These are phyloP conservation scores for Camillea tinctor DNA, from an alignment of 2,329 filamentous ascomycete genomes.

Conservation along the genomic window DNA sequence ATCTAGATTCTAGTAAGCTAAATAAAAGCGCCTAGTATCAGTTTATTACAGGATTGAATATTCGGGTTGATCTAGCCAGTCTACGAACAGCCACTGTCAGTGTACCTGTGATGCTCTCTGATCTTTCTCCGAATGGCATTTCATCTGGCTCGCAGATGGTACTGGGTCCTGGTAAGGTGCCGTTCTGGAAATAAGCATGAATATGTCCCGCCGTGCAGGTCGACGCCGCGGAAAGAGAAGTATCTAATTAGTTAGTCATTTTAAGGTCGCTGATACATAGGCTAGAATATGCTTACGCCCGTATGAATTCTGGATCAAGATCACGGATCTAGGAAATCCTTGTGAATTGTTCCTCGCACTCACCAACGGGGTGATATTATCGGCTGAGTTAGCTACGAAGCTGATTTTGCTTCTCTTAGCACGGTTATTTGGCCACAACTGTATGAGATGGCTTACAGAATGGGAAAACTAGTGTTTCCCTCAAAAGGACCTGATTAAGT, in stretches of 20 bases:
- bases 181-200: constrained; percentile 45
- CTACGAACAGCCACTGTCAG: constrained; percentile 12
- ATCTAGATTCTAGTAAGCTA: background rate
- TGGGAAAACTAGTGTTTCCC: constrained; percentile 33
- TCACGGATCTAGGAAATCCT: constrained; percentile 43
- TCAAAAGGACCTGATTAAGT: constrained; percentile 28
- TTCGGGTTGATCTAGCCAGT: constrained; percentile 12
- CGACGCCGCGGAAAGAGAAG: constrained; percentile 44
- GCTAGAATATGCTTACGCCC: constrained; percentile 39
- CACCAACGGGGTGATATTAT: constrained; percentile 35
- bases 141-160: constrained; percentile 47
- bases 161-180: constrained; percentile 42
- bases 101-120: constrained; percentile 2
- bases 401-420: background rate
- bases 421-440: background rate
- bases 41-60: constrained; percentile 5
- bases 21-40: background rate
- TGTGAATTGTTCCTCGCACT: constrained; percentile 31
- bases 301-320: constrained; percentile 50
- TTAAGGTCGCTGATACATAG: constrained; percentile 6
- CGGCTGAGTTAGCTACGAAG: constrained; percentile 36
- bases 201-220: constrained; percentile 43
- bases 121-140: constrained; percentile 38
- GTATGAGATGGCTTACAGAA: constrained; percentile 22
- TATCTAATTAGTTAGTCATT: constrained; percentile 41